Evolutionary conservation across 164 flowering plant species (phyloP), one percentile per base, ranked within the genome.

Genomic region (Umbilicus rupestris): DNA sequence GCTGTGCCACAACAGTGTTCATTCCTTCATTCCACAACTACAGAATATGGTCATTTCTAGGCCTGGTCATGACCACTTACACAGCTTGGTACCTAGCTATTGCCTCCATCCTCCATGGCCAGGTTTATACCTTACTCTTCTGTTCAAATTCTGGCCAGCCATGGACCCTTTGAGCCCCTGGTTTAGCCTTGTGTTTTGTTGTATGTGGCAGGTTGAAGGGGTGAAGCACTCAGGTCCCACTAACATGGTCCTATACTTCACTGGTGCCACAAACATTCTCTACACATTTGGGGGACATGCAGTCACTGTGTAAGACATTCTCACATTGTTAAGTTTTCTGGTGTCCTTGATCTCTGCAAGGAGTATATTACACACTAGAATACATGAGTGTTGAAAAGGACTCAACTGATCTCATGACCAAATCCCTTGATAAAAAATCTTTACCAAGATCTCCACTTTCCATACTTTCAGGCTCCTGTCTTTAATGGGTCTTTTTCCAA

Each of bases 211-310:
- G 99, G 85, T 86, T 57, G 94, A 92, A 69, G 97, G 89, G 26
- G 99, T 92, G 26, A 81, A 78, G 77, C 99, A 92, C 70, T 83
- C 96, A 19, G 99, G 97, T 28, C 99, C 99, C 31, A 74, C 87
- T 66, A 90, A 84, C 72, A 5, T 92, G 83, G 99, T 95, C 49
- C 78, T 95, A 41, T 95, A 95, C 73, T 95, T 95, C 85, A 95
- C 99, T 0, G 99, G 99, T 64, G 97, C 99, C 67, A 95, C 99
- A 75, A 95, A 95, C 87, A 88, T 95, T 82, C 99, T 95, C 80
- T 95, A 95, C 80, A 95, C 99, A 66, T 95, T 95, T 44, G 99
- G 99, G 66, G 99, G 99, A 69, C 99, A 95, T 83, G 99, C 99
- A 22, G 99, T 92, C 50, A 95, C 99, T 73, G 99, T 95, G 99